phyloP scores from a whole-genome alignment of 2,329 filamentous ascomycete species.

The Colletotrichum scovillei region DNA sequence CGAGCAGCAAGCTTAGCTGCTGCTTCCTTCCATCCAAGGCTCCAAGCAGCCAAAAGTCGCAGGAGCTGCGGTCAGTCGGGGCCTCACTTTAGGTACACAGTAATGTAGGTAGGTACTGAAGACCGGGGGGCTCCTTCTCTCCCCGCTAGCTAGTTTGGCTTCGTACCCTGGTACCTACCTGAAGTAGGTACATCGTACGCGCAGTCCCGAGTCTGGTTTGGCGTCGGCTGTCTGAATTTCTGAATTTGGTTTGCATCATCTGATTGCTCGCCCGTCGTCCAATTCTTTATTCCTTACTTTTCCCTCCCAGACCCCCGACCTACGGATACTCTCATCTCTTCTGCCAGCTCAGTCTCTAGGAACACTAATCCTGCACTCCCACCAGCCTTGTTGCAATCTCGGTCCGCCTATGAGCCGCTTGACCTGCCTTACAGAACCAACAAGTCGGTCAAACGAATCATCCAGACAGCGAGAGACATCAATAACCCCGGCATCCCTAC shows the following conservation, averaged over 20 bases:
- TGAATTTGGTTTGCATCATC: conserved; percentile 27
- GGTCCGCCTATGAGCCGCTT: not conserved
- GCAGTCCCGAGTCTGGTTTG: not conserved
- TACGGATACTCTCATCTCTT: not conserved
- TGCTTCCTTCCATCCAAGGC: not conserved
- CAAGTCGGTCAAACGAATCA: not conserved
- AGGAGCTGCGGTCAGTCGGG: not conserved
- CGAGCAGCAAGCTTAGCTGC: not conserved
- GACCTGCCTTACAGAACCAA: not conserved
- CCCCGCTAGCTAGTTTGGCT: conserved; percentile 32
- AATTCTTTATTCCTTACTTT: conserved; percentile 3
- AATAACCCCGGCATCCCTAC: not conserved
- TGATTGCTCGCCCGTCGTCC: conserved; percentile 22
- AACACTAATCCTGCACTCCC: not conserved
- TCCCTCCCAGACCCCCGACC: not conserved
- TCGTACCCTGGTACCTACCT: conserved; percentile 1
- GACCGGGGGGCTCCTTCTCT: not conserved
- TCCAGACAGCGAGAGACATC: not conserved
- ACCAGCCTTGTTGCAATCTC: not conserved
- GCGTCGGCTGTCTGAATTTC: no score
- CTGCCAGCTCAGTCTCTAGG: not conserved
- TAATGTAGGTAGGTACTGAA: not conserved
- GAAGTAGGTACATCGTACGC: not conserved
- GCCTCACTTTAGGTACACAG: not conserved
- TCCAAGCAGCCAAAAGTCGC: not conserved